Evolutionary conservation across 257 asterid species (phyloP).

Genomic region (Penstemon barbatus): DNA sequence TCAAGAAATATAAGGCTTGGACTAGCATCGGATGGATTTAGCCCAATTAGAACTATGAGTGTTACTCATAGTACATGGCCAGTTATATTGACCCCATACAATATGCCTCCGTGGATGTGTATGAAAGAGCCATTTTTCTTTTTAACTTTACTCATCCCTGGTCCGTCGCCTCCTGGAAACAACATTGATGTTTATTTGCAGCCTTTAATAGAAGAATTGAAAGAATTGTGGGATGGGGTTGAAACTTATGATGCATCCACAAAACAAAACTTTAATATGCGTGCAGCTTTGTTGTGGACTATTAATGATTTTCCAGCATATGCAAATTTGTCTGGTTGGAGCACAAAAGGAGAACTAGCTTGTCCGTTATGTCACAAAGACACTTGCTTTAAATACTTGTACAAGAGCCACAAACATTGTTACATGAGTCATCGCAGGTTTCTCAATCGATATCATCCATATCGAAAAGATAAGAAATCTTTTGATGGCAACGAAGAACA

Average conservation of each 20-base stretch:
- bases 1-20: constrained; percentile 24
- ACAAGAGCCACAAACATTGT: constrained; percentile 15
- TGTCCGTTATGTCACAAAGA: constrained; percentile 18
- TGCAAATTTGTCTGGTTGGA: constrained; percentile 20
- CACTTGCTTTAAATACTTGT: not conserved
- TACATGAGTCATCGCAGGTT: constrained; percentile 1
- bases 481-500: constrained; percentile 15
- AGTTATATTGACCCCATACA: no score
- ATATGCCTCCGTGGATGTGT: no score
- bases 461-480: constrained; percentile 10
- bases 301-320: constrained; percentile 23
- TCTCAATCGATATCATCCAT: constrained; percentile 1
- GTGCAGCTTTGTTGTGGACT: constrained; percentile 19
- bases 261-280: constrained; percentile 11
- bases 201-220: constrained; percentile 16
- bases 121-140: no score
- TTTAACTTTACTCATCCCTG: not conserved
- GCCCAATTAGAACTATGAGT: constrained; percentile 15
- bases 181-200: constrained; percentile 22
- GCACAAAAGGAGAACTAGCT: constrained; percentile 1
- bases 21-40: constrained; percentile 18
- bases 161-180: not conserved
- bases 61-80: constrained; percentile 1
- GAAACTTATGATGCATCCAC: constrained; percentile 21
- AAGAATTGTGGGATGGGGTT: constrained; percentile 24